These are phyloP conservation scores for Stephania cephalantha DNA, from an alignment of 164 flowering plant genomes.

Conservation along the genomic window DNA sequence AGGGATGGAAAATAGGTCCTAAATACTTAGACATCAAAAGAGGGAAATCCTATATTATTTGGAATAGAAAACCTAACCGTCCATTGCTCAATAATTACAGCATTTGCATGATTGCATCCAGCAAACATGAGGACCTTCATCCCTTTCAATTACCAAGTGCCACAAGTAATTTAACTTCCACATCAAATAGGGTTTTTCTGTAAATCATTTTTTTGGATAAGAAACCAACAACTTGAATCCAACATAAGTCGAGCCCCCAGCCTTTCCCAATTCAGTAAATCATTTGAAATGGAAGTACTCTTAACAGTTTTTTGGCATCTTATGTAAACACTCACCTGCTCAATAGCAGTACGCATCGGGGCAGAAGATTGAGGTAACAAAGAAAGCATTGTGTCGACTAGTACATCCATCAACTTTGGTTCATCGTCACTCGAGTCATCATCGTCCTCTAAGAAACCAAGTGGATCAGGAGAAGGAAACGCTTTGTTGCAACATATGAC, in stretches of 20 bases:
- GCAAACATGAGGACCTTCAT: neutral
- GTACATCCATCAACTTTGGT: slow-evolving; percentile 80
- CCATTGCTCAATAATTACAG: neutral
- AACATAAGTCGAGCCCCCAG: too few relatives aligned
- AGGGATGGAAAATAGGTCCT: too few relatives aligned
- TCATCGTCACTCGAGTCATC: slow-evolving; percentile 46
- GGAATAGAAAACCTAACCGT: too few relatives aligned
- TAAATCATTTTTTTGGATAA: neutral
- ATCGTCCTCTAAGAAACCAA: slow-evolving; percentile 49
- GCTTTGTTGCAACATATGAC: slow-evolving; percentile 75
- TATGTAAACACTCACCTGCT: slow-evolving; percentile 51
- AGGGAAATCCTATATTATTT: too few relatives aligned
- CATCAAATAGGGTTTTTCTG: neutral
- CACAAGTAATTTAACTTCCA: neutral
- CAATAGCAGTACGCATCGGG: slow-evolving; percentile 76
- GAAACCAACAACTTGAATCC: too few relatives aligned
- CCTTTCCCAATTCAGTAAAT: too few relatives aligned
- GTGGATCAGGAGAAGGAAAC: slow-evolving; percentile 42
- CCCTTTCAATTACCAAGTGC: neutral
- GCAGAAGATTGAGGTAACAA: slow-evolving; percentile 82
- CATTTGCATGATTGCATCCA: neutral
- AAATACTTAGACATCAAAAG: too few relatives aligned
- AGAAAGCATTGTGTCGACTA: slow-evolving; percentile 84
- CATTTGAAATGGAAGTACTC: too few relatives aligned
- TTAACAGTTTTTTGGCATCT: neutral